Evolutionary conservation across 2,329 filamentous ascomycete genomes (phyloP).

Genomic region (Talaromyces piceae): DNA sequence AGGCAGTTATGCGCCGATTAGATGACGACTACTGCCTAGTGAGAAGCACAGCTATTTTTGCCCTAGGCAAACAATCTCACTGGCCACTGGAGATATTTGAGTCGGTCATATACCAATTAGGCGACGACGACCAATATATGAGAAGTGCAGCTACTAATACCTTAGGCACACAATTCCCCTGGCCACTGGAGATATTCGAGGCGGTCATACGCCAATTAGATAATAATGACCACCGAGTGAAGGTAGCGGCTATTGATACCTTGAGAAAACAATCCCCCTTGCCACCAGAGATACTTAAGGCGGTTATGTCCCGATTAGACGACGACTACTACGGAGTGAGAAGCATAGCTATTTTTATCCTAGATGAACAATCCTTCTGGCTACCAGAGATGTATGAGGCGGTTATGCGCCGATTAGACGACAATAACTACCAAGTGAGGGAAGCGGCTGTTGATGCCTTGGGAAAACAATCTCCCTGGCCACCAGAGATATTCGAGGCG

Average conservation of each 20-base stretch:
- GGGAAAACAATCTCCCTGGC: background rate
- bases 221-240: background rate
- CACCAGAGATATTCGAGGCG: background rate
- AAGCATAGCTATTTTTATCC: no score
- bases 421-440: background rate
- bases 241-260: background rate
- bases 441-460: background rate
- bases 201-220: no score
- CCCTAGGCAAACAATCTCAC: background rate
- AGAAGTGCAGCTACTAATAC: no score
- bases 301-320: background rate
- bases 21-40: background rate
- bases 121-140: background rate
- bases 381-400: no score
- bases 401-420: no score
- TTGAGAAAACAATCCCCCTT: background rate
- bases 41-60: background rate
- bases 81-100: background rate
- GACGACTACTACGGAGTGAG: background rate
- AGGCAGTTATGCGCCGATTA: no score
- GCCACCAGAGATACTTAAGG: background rate
- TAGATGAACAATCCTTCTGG: no score
- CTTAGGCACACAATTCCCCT: no score
- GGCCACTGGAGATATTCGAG: no score
- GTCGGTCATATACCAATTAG: background rate